phyloP scores from a whole-genome alignment of 352 stramenopile genomes.

The Globisporangium radiosum region DNA sequence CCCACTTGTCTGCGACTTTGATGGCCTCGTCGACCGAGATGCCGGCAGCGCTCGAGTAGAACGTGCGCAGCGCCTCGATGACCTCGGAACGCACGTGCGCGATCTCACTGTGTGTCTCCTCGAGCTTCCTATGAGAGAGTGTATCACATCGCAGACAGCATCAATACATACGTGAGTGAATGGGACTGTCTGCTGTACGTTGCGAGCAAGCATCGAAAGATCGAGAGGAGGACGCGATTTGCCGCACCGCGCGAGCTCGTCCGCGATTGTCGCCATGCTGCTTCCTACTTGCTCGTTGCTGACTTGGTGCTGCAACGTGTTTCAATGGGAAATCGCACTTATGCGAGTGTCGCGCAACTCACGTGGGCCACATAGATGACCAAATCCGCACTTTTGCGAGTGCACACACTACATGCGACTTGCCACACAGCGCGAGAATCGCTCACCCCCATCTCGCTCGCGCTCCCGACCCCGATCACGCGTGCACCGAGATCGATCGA shows the following conservation, averaged over 20 bases:
- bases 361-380: neutral
- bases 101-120: slow-evolving; percentile 64
- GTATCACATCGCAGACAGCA: neutral
- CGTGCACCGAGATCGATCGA: neutral
- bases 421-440: neutral
- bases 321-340: slow-evolving; percentile 14
- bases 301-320: too few species aligned
- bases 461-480: neutral
- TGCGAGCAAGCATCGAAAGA: neutral
- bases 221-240: neutral
- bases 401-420: neutral
- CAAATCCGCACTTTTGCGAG: neutral
- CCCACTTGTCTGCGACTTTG: slow-evolving; percentile 49
- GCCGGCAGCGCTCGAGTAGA: slow-evolving; percentile 50
- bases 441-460: neutral
- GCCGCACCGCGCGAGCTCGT: slow-evolving; percentile 16
- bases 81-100: slow-evolving; percentile 43
- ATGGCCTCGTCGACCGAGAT: slow-evolving; percentile 62
- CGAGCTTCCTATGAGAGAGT: slow-evolving; percentile 41
- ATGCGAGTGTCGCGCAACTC: neutral
- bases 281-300: slow-evolving; percentile 2
- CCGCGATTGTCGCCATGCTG: slow-evolving; percentile 11
- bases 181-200: too few species aligned
- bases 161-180: neutral
- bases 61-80: slow-evolving; percentile 48